phyloP scores from a whole-genome alignment of 2,329 filamentous ascomycete species.

The Monosporascus sp. region DNA sequence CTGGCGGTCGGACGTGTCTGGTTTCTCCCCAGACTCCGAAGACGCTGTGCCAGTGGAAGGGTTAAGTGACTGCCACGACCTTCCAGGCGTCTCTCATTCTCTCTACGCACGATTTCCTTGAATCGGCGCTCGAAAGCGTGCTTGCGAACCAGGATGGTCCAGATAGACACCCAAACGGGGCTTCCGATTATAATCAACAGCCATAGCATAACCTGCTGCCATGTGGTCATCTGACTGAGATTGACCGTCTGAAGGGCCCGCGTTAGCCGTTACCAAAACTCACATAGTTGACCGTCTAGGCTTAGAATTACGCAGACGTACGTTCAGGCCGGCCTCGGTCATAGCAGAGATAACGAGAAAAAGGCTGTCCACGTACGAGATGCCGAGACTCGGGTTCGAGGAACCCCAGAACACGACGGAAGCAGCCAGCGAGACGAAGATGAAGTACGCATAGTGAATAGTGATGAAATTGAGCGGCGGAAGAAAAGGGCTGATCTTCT shows the following conservation, averaged over 20 bases:
- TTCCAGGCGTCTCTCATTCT: constrained; percentile 29
- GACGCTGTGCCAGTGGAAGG: constrained; percentile 21
- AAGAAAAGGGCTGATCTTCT: constrained; percentile 21
- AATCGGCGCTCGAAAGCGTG: constrained; percentile 59
- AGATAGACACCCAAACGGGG: constrained; percentile 59
- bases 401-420: constrained; percentile 57
- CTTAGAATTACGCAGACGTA: neutral
- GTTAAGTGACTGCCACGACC: constrained; percentile 19
- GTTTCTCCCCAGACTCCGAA: constrained; percentile 16
- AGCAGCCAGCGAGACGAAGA: constrained; percentile 47
- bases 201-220: constrained; percentile 62
- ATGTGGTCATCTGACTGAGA: constrained; percentile 57
- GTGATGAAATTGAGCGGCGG: constrained; percentile 56
- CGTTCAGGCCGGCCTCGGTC: constrained; percentile 58
- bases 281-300: neutral
- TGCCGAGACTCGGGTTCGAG: constrained; percentile 43
- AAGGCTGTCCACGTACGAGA: constrained; percentile 58
- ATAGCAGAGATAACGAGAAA: constrained; percentile 63
- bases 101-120: constrained; percentile 43
- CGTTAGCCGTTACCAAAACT: neutral
- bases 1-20: constrained; percentile 5
- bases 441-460: constrained; percentile 63
- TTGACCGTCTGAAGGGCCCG: constrained; percentile 48
- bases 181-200: constrained; percentile 59
- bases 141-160: constrained; percentile 57